Base-by-base conservation (phyloP, 2,329 filamentous ascomycete species). In the Colletotrichum sp. region DNA sequence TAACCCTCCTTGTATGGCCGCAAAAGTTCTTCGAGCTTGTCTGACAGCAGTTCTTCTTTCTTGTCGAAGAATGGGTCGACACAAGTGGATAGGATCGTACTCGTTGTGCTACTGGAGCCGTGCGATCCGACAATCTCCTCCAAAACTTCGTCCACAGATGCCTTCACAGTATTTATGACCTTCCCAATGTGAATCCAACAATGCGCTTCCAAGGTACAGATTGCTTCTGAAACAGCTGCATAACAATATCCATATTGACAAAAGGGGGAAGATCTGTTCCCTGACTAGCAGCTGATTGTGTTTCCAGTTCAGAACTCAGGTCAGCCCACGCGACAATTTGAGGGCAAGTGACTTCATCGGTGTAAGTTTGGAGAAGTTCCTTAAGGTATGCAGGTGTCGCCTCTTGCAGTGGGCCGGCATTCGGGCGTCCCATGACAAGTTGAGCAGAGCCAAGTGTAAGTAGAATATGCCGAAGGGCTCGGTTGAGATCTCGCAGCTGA, bases 1-100 rank as follows among this genome's bases (percentile, higher is more conserved):
- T n/a, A 44, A 18, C 36, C 36, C 7, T 39, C 36, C 36, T 44
- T 18, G 36, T 39, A 9, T 39, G 7, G 36, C 36, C 36, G 36
- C 36, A 39, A 0, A 9, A 18, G 0, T 5, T 39, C 36, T 18
- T 0, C 36, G 0, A 39, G 36, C 0, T 18, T 39, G 16, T 44
- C 36, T 18, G 16, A 44, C 8, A 44, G 36, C 36, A 44, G 16
- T 0, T 44, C 7, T 44, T 9, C 36, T 44, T 18, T 44, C 36
- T 18, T 44, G 36, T 6, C 36, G 36, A 18, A 44, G 36, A 44
- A 44, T 0, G 16, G 16, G 36, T 44, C 36, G 7, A 18, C 16
- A 18, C 2, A 44, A 44, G 16, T 44, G 36, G 36, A 44, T 7
- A 18, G 36, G 16, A 39, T 9, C 7, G 16, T 39, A 39, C 7